Percentiles rank a stretch among this genome's conserved stretches.
Evolutionary conservation across 1,139 yeast species (phyloP).

Genomic region (Candida sanyaensis): DNA sequence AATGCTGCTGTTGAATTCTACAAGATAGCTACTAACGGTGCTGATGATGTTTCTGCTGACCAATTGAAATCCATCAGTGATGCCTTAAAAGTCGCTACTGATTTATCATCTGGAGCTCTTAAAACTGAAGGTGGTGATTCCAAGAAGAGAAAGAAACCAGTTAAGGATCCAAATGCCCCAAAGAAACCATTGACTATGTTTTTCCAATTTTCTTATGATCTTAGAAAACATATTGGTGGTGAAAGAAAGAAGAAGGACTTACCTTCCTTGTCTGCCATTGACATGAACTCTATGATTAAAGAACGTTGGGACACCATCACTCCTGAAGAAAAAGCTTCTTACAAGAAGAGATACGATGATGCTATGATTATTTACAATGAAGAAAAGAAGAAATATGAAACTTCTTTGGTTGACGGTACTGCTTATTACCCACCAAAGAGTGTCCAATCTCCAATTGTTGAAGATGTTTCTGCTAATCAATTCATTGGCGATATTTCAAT

Average conservation of each 20-base stretch:
- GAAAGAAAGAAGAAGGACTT: constrained; percentile 62
- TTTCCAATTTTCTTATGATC: constrained; percentile 72
- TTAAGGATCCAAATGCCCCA: constrained; percentile 61
- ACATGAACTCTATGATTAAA: constrained; percentile 76
- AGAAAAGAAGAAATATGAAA: constrained; percentile 64
- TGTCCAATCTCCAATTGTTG: constrained; percentile 23
- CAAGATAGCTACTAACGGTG: constrained; percentile 41
- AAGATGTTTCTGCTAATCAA: constrained; percentile 3
- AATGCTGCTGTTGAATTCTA: constrained; percentile 71
- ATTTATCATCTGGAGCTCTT: constrained; percentile 17
- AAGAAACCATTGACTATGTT: constrained; percentile 75
- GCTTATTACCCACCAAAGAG: constrained; percentile 14
- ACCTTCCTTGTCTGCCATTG: constrained; percentile 68
- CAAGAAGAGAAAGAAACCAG: constrained; percentile 51
- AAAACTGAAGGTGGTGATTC: constrained; percentile 22
- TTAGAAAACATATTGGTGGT: constrained; percentile 63
- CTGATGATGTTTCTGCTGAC: constrained; percentile 35
- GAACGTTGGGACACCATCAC: constrained; percentile 74
- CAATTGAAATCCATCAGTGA: constrained; percentile 36
- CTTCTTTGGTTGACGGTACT: constrained; percentile 16
- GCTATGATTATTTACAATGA: constrained; percentile 65
- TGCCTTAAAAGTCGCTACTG: constrained; percentile 20
- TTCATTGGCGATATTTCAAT: constrained; percentile 4
- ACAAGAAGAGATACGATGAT: constrained; percentile 73
- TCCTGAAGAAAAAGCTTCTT: constrained; percentile 67